Evolutionary conservation across 306 rosid genomes (phyloP), one percentile per base, ranked within the genome.

Genomic region (Rosa rugosa): DNA sequence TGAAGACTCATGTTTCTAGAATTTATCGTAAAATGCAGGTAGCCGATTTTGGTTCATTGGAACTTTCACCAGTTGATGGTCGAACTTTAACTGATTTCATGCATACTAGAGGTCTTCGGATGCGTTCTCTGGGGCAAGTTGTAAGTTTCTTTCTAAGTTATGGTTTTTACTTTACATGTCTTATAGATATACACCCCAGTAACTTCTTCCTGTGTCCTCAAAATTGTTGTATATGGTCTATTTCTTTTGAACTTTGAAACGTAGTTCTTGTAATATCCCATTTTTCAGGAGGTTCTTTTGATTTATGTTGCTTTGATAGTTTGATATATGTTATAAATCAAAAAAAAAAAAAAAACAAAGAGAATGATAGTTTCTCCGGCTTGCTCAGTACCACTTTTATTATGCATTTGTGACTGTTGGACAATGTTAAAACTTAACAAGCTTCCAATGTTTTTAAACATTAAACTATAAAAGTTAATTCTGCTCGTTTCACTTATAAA

Each of bases 11-110:
- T 59, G 60, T 76, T 83, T 86, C 68, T 74, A 69, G 36, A 80
- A 71, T 73, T 81, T 72, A 54, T 81, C 72, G 20, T 87, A 59
- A 66, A 73, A 83, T 85, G 65, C 93, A 95, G 99, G 99, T 95
- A 70, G 97, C 99, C 72, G 99, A 95, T 89, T 95, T 95, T 88
- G 97, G 98, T 82, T 95, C 99, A 8, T 86, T 95, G 84, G 99
- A 95, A 77, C 97, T 95, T 73, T 93, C 99, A 50, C 99, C 99
- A 34, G 99, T 95, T 85, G 99, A 95, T 89, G 99, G 99, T 46
- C 94, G 98, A 71, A 95, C 99, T 42, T 88, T 95, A 65, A 95
- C 99, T 79, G 99, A 95, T 85, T 95, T 95, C 88, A 95, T 95
- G 99, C 99, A 95, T 82, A 91, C 97, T 27, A 89, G 99, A 87